These are phyloP conservation scores for Penicillium cosmopolitanum DNA, from an alignment of 495 filamentous ascomycete genomes.

Conservation along the genomic window DNA sequence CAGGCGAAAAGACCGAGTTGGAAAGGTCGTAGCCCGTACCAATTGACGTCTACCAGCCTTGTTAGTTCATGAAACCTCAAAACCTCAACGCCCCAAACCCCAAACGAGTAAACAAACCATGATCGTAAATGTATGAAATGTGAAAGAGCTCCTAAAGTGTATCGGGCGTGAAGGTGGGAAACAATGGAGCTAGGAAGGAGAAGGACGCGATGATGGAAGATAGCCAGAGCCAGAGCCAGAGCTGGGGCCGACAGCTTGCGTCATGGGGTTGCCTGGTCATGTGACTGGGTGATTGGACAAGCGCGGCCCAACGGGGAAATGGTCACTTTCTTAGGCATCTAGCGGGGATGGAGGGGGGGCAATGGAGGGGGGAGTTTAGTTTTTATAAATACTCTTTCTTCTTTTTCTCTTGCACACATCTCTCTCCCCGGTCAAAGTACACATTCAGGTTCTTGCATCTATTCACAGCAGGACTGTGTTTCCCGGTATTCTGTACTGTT, in stretches of 20 bases:
- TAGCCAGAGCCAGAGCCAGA: neutral
- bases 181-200: slow-evolving; percentile 13
- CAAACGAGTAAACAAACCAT: slow-evolving; percentile 37
- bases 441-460: no score
- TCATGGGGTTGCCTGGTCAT: slow-evolving; percentile 37
- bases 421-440: neutral
- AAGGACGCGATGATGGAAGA: slow-evolving; percentile 18
- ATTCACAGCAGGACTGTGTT: no score
- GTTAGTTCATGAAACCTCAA: neutral
- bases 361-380: neutral
- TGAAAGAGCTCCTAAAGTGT: neutral
- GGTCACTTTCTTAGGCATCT: slow-evolving; percentile 10
- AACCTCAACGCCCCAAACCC: neutral
- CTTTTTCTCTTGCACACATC: neutral
- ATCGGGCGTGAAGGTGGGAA: slow-evolving; percentile 5
- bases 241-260: slow-evolving; percentile 17
- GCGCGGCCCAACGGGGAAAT: slow-evolving; percentile 16
- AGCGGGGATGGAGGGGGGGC: slow-evolving; percentile 9
- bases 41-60: slow-evolving; percentile 81
- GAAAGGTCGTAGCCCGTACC: slow-evolving; percentile 98
- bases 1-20: slow-evolving; percentile 98
- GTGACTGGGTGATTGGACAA: slow-evolving; percentile 10
- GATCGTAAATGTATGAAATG: slow-evolving; percentile 23
- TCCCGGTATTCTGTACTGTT: no score
- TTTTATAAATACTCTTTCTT: neutral